Evolutionary conservation across 2,329 filamentous ascomycete genomes (phyloP), one percentile per base, ranked within the genome.

Genomic region (Cytospora chrysosperma): DNA sequence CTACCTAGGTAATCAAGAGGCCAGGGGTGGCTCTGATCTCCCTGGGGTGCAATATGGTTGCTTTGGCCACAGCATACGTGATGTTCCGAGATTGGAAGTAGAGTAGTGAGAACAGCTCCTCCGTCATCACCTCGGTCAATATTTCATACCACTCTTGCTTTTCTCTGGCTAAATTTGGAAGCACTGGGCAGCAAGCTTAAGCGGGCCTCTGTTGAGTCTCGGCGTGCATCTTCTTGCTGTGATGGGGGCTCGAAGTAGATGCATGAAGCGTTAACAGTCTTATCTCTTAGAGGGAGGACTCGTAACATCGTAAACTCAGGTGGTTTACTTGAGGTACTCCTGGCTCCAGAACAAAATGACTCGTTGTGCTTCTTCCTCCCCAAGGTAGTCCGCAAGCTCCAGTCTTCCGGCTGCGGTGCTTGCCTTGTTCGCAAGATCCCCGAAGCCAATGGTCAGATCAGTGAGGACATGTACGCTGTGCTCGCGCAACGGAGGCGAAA

Each of bases 381-480:
- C 74, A 17, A 76, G 60, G 59, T 71, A 70, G 10, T 67, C 66
- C 34, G 50, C 58, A 37, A 75, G 59, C 59, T 69, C 64, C 21
- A 61, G 63, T 47, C 63, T 68, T 13, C 72, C 72, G 17, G 63
- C 63, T 2, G 67, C 61, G 24, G 66, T 67, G 13, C 64, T 68
- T 24, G 69, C 64, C 47, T 70, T 69, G 27, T 69, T 68, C 15
- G 74, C 59, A 32, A 77, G 53, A 26, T 75, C 73, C 58, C 68
- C 68, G 30, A 77, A 69, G 21, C 67, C 68, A 3, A 68, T 67
- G 8, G 71, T 74, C 43, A 72, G 66, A 59, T 74, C 71, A 19
- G 70, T 75, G 37, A 77, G 67, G n/a, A 76, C 53, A 60, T 75
- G 70, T 52, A 73, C 70, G 7, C 69, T 67, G 56, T 73, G 73